Percentiles rank a stretch among this genome's conserved stretches.
Conservation (phyloP, 345 rosid species). For the Turnera subulata region DNA sequence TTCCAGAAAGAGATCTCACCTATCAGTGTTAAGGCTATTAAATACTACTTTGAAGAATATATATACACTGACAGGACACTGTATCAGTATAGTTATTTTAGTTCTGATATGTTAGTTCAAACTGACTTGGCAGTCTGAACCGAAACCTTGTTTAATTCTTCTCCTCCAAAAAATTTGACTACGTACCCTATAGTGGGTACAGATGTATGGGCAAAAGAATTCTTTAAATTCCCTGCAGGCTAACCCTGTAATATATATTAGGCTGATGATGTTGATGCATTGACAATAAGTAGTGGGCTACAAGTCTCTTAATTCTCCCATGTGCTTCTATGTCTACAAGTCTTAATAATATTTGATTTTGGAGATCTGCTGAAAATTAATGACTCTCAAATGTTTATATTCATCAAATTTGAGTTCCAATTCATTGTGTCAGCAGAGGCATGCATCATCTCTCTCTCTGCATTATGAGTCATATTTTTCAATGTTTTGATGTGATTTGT, state of each 20-base stretch:
- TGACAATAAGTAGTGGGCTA: slow-evolving; percentile 24
- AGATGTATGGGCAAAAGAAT: slow-evolving; percentile 14
- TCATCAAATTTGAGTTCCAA: background rate
- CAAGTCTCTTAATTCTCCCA: slow-evolving; percentile 21
- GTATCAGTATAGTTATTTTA: too few species aligned
- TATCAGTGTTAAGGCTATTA: too few species aligned
- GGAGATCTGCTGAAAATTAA: slow-evolving; percentile 13
- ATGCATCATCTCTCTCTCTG: slow-evolving; percentile 8
- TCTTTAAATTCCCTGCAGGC: background rate
- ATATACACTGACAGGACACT: too few species aligned
- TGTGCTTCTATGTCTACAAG: slow-evolving; percentile 16
- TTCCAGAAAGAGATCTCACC: too few species aligned
- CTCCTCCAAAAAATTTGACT: background rate
- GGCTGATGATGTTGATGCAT: background rate
- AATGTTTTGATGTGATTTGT: too few species aligned
- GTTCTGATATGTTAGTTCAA: too few species aligned
- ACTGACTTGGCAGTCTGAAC: slow-evolving; percentile 10
- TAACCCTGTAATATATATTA: background rate
- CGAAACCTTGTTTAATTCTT: background rate
- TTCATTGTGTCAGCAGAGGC: background rate
- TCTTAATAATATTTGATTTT: slow-evolving; percentile 4
- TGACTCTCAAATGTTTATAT: background rate
- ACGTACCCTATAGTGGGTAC: background rate
- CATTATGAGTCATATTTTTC: background rate
- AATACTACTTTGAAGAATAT: too few species aligned